Percentiles rank a stretch among this genome's conserved stretches.
Conservation (phyloP, 2,329 filamentous ascomycete species). For the Cytospora chrysosperma region DNA sequence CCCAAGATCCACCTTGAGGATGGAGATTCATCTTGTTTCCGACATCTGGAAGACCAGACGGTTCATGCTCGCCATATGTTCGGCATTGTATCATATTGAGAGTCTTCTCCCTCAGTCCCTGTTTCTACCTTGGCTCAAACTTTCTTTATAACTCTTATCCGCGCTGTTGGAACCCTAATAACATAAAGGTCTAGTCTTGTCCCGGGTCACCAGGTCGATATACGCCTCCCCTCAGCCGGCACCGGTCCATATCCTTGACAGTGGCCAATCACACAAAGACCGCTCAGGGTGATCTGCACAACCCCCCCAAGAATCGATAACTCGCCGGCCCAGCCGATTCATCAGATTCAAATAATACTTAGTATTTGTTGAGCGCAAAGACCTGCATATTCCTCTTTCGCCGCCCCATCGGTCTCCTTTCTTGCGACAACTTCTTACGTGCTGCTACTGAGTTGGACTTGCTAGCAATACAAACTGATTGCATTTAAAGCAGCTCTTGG, state of each 20-base stretch:
- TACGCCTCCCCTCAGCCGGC: neutral
- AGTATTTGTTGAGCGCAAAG: neutral
- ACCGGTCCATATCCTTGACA: neutral
- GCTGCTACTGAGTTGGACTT: neutral
- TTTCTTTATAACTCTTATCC: neutral
- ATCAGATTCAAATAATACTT: neutral
- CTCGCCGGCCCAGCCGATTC: neutral
- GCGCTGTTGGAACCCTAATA: neutral
- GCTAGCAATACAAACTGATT: neutral
- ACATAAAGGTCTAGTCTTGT: neutral
- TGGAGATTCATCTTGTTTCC: constrained; percentile 9
- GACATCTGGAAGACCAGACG: neutral
- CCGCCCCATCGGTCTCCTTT: neutral
- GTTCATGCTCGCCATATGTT: neutral
- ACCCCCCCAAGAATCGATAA: neutral
- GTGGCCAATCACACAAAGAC: neutral
- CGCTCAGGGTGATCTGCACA: neutral
- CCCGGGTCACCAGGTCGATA: too few relatives aligned
- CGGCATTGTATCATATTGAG: neutral
- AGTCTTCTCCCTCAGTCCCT: neutral
- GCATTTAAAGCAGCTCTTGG: neutral
- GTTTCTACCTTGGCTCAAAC: too few relatives aligned
- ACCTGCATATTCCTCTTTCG: neutral
- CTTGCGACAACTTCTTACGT: neutral
- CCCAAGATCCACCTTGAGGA: neutral